Base-by-base conservation (phyloP, 768 basidiomycete species). In the Cyclocybe aegerita region DNA sequence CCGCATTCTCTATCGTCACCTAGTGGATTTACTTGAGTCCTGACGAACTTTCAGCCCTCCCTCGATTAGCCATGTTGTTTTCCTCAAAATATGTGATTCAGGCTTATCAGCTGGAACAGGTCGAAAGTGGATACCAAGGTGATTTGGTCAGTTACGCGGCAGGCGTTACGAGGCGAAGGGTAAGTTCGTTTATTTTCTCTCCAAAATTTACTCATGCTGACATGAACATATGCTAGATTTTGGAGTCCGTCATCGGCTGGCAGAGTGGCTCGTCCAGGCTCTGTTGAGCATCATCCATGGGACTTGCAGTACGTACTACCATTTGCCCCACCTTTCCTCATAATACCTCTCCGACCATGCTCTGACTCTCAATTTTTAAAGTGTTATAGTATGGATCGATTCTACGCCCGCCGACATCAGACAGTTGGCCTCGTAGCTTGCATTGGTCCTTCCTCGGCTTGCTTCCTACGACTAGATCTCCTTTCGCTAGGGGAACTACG, bases 91-190 rank as follows among this genome's bases (percentile, higher is more conserved):
- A 57, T 68, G 36, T 67, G 79, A 15, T 48, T 78, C 34, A 65
- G 70, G 40, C 63, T 70, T 33, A 64, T 76, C 49, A 79, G 78
- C 1, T 77, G 80, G 74, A 71, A 75, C 42, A 66, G 70, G 5
- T 71, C 65, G 10, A 75, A 76, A 54, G 69, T 75, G 0, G n/a
- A 4, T 2, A 23, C 2, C 2, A 23, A 23, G 23, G 23, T 4
- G 23, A 66, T 82, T 0, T 83, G 82, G 83, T 23, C 23, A 23
- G 71, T 77, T 2, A 80, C 83, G 4, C 76, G 81, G 0, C 83
- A 85, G 56, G 81, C 74, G 0, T 85, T 85, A 49, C 79, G 81
- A 5, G 73, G 66, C 31, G 58, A 61, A 45, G 63, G 63, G 63
- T 63, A 4, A 39, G 55, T 47, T 31, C 11, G 46, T n/a, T 14